Percentiles rank a stretch among this genome's conserved stretches.
Evolutionary conservation across 495 filamentous ascomycete genomes (phyloP).

Genomic region (Chaetomidium leptoderma): DNA sequence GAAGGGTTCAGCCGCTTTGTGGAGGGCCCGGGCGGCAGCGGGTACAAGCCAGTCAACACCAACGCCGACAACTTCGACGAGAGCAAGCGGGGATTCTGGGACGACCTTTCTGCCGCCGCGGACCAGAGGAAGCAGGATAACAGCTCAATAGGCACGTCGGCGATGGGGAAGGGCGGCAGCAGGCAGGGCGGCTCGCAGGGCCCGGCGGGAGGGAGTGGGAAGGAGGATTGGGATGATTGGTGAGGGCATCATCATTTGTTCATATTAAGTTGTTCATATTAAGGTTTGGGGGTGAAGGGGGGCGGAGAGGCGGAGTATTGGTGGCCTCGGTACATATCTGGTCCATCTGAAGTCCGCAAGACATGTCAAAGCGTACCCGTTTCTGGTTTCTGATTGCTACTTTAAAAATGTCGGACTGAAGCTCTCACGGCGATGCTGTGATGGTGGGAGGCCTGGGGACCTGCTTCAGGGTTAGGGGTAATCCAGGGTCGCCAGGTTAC

Average conservation of each 20-base stretch:
- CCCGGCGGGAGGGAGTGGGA: conserved; percentile 34
- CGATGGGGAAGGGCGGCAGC: conserved; percentile 57
- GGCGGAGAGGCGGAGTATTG: not conserved
- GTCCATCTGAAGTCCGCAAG: not conserved
- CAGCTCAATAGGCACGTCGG: conserved; percentile 65
- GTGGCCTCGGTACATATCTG: not conserved
- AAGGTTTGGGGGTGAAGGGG: not conserved
- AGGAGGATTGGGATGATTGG: conserved; percentile 67
- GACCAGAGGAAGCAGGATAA: conserved; percentile 39
- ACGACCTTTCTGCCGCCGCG: conserved; percentile 59
- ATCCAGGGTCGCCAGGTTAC: too few relatives aligned
- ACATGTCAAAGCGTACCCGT: not conserved
- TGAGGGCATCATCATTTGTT: too few relatives aligned
- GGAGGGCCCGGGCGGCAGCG: conserved; percentile 48
- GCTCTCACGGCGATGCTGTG: too few relatives aligned
- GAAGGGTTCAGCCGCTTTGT: conserved; percentile 80
- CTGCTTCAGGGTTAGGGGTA: conserved; percentile 26
- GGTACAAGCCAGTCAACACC: conserved; percentile 32
- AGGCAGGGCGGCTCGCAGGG: conserved; percentile 22
- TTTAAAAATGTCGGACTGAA: too few relatives aligned
- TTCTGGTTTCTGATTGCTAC: not conserved
- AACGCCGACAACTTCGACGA: conserved; percentile 36
- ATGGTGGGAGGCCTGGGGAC: too few relatives aligned
- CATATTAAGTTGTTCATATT: too few relatives aligned
- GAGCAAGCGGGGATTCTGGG: conserved; percentile 89